phyloP scores from a whole-genome alignment of 1,139 yeast species.

The Candida frijolesensis region DNA sequence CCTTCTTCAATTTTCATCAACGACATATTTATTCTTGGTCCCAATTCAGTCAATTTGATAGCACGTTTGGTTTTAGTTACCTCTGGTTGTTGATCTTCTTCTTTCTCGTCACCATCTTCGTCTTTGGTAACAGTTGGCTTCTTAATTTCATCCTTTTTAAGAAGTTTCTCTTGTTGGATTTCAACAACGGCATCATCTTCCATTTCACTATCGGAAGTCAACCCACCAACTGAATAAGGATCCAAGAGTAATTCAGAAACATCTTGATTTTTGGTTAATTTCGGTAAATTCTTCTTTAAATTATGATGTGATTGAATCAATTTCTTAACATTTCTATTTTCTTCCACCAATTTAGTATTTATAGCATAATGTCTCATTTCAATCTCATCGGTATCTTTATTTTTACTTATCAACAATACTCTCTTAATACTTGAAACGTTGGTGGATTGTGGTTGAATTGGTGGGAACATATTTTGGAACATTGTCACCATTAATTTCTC shows the following conservation, averaged over 20 bases:
- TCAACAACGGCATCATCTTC: constrained; percentile 92
- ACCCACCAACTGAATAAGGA: constrained; percentile 76
- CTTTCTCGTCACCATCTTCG: constrained; percentile 7
- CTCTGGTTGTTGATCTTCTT: constrained; percentile 10
- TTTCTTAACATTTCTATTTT: constrained; percentile 77
- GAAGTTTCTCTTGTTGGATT: constrained; percentile 48
- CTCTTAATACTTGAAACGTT: constrained; percentile 75
- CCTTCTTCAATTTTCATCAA: constrained; percentile 92
- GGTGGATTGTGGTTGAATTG: constrained; percentile 81
- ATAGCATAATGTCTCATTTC: constrained; percentile 91
- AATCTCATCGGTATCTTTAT: constrained; percentile 66
- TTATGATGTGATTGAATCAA: constrained; percentile 66
- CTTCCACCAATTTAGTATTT: constrained; percentile 84
- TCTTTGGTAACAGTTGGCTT: constrained; percentile 10
- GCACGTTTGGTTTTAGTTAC: constrained; percentile 67
- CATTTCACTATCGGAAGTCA: constrained; percentile 90
- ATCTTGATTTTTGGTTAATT: constrained; percentile 66
- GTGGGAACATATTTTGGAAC: constrained; percentile 95
- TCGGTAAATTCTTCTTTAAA: constrained; percentile 71
- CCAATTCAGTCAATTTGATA: constrained; percentile 87
- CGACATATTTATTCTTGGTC: constrained; percentile 82
- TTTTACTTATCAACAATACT: constrained; percentile 80
- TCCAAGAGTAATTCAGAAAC: constrained; percentile 84
- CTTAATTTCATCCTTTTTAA: constrained; percentile 20
- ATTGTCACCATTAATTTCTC: constrained; percentile 86